Conservation (phyloP, 1,284 basidiomycete species). For the Coniferiporia weirii region DNA sequence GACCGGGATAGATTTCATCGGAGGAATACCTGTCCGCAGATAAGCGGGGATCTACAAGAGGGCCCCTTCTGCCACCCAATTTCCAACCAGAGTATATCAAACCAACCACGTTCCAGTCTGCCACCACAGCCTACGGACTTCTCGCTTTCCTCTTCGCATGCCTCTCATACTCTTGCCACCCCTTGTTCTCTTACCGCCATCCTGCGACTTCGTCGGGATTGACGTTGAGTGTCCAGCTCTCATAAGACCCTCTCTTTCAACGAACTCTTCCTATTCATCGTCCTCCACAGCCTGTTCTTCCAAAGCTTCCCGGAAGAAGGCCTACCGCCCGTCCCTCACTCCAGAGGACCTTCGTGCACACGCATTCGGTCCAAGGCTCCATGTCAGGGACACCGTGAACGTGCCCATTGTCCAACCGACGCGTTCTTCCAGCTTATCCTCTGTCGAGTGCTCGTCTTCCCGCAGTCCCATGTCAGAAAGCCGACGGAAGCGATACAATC, state of each 20-base stretch:
- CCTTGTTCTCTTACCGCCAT: neutral
- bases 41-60: too few species aligned
- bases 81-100: too few species aligned
- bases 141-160: neutral
- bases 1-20: too few species aligned
- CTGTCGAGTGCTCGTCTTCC: neutral
- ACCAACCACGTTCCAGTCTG: too few species aligned
- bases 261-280: neutral
- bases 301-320: neutral
- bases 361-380: slow-evolving; percentile 8
- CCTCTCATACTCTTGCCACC: neutral
- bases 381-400: too few species aligned
- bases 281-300: neutral
- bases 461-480: neutral
- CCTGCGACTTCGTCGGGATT: neutral
- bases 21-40: too few species aligned
- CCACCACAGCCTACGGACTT: too few species aligned
- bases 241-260: slow-evolving; percentile 1
- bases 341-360: slow-evolving; percentile 12
- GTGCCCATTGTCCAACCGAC: neutral
- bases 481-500: neutral
- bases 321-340: neutral
- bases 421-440: neutral
- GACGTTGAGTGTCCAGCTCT: neutral
- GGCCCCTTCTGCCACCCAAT: too few species aligned